A percentile compares a stretch with the other conserved stretches of the same genome.
Evolutionary conservation across 176 grass and related monocot species (phyloP).

Genomic region (Oropetium thomaeum): DNA sequence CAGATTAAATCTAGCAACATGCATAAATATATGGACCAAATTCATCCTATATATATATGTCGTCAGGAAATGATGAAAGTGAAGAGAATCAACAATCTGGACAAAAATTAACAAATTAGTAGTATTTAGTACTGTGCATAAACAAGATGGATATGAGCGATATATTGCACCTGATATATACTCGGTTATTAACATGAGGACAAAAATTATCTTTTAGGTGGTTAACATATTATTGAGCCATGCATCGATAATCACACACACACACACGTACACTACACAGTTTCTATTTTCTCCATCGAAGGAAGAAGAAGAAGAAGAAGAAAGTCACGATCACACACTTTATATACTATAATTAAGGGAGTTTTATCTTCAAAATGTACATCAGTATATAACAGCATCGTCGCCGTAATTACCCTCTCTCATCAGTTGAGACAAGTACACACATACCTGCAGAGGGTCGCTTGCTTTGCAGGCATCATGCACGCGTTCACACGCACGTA

Average conservation of each 20-base stretch:
- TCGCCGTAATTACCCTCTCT: constrained; percentile 8
- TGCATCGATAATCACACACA: too few species aligned
- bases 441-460: constrained; percentile 10
- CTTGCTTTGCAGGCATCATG: constrained; percentile 26
- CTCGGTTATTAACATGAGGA: background rate
- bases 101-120: background rate
- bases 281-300: background rate
- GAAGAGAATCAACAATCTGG: too few species aligned
- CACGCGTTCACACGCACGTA: constrained; percentile 44
- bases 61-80: too few species aligned
- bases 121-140: background rate
- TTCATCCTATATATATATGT: too few species aligned
- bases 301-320: too few species aligned
- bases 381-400: constrained; percentile 40
- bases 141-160: background rate
- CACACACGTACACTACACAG: background rate
- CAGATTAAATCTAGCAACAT: too few species aligned
- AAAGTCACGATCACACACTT: background rate
- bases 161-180: background rate
- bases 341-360: background rate
- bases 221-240: constrained; percentile 3
- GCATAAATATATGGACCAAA: too few species aligned
- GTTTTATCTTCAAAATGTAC: constrained; percentile 54
- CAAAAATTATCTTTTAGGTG: constrained; percentile 9
- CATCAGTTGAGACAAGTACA: background rate